Evolutionary conservation across 1,284 basidiomycete genomes (phyloP).

Genomic region (Kalmanozyma brasiliensis): DNA sequence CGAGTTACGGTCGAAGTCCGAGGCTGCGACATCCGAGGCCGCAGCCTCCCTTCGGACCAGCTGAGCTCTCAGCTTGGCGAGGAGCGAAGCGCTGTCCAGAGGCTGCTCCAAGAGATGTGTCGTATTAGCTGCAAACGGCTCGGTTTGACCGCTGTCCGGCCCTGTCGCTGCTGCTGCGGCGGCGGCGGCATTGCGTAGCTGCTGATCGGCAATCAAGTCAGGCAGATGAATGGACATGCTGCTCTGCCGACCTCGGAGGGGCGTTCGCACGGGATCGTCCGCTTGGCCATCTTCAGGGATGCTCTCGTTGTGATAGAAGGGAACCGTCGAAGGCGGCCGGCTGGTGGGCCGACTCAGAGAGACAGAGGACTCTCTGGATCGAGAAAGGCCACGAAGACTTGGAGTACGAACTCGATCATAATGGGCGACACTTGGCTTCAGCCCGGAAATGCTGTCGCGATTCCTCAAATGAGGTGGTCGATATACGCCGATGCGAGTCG

Average conservation of each 20-base stretch:
- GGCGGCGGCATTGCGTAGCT: conserved; percentile 42
- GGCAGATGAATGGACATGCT: conserved; percentile 41
- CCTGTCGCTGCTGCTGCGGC: conserved; percentile 5
- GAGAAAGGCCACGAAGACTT: conserved; percentile 50
- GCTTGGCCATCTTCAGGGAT: conserved; percentile 42
- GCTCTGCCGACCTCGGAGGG: conserved; percentile 41
- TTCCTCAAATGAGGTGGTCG: conserved; percentile 57
- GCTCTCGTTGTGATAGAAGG: conserved; percentile 34
- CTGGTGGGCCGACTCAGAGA: conserved; percentile 44
- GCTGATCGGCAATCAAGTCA: conserved; percentile 43
- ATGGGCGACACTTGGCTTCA: conserved; percentile 54
- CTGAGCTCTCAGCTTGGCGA: conserved; percentile 43
- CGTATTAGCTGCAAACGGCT: conserved; percentile 21
- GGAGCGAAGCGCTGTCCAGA: conserved; percentile 38
- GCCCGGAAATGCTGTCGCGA: conserved; percentile 40
- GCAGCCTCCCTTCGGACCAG: conserved; percentile 43
- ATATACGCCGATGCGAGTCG: conserved; percentile 48
- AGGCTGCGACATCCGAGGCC: conserved; percentile 31
- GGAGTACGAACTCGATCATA: conserved; percentile 60
- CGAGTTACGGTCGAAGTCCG: conserved; percentile 33
- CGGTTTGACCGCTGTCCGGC: conserved; percentile 6
- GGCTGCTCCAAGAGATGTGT: conserved; percentile 35
- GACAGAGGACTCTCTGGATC: conserved; percentile 53
- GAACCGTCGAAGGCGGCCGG: conserved; percentile 42
- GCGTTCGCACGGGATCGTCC: conserved; percentile 10